Evolutionary conservation across 345 rosid species (phyloP).

Genomic region (Alliaria petiolata): DNA sequence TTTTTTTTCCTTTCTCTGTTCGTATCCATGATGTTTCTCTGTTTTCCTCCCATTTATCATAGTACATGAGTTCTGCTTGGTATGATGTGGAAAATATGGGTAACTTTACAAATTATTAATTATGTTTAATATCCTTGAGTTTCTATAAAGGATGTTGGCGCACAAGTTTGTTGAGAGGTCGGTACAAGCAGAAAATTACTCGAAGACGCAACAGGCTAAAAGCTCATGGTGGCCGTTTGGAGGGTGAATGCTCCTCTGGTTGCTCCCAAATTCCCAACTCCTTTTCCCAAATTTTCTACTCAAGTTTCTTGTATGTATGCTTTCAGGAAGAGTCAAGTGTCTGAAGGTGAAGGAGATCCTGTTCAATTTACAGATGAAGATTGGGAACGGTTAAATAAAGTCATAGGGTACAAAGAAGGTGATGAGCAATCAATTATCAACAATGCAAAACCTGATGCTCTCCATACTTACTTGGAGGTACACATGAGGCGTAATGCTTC

Average conservation of each 20-base stretch:
- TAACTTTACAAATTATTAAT: not conserved
- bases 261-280: slow-evolving; percentile 10
- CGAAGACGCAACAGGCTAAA: slow-evolving; percentile 61
- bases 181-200: slow-evolving; percentile 47
- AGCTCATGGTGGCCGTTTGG: slow-evolving; percentile 97
- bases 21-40: not conserved
- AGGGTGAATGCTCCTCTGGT: slow-evolving; percentile 46
- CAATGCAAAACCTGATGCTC: slow-evolving; percentile 59
- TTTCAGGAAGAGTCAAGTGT: slow-evolving; percentile 59
- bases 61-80: not conserved
- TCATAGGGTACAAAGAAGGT: slow-evolving; percentile 88
- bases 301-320: slow-evolving; percentile 24
- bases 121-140: slow-evolving; percentile 6
- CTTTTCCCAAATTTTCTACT: not conserved
- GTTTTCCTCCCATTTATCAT: not conserved
- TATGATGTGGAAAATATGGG: slow-evolving; percentile 5
- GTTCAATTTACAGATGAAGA: slow-evolving; percentile 79
- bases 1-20: not conserved
- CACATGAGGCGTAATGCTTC: slow-evolving; percentile 94
- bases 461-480: slow-evolving; percentile 74
- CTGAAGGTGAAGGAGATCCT: slow-evolving; percentile 67
- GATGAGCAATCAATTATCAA: slow-evolving; percentile 46
- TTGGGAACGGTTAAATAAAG: slow-evolving; percentile 81
- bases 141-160: slow-evolving; percentile 79
- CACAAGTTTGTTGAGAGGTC: slow-evolving; percentile 88